Evolutionary conservation across 441 rosid species (phyloP).

Genomic region (Erodium trifolium): DNA sequence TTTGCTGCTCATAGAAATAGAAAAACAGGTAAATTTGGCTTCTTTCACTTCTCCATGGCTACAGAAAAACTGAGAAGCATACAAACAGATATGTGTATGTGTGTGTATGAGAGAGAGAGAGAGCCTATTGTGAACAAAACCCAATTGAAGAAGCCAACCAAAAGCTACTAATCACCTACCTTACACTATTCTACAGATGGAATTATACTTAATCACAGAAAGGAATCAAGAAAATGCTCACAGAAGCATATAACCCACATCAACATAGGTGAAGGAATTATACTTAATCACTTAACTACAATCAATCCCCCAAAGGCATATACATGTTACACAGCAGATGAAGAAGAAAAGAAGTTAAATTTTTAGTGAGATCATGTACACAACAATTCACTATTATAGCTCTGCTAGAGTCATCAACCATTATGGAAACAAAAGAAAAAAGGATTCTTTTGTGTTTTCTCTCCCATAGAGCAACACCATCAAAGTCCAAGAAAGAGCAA

Average conservation of each 20-base stretch:
- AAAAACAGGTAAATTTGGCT: not conserved
- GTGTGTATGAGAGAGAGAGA: no score
- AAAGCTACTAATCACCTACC: constrained; percentile 9
- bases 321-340: constrained; percentile 6
- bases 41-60: not conserved
- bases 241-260: not conserved
- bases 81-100: no score
- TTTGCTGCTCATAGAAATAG: constrained; percentile 52
- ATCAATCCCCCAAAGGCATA: not conserved
- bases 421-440: constrained; percentile 15
- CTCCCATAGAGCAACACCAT: constrained; percentile 20
- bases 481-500: constrained; percentile 25
- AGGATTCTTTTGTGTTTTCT: constrained; percentile 26
- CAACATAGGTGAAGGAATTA: not conserved
- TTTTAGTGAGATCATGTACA: constrained; percentile 10
- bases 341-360: not conserved
- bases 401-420: constrained; percentile 16
- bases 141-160: not conserved
- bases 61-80: not conserved
- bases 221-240: constrained; percentile 2
- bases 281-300: not conserved
- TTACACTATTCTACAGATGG: not conserved
- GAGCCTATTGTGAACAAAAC: not conserved
- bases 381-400: not conserved
- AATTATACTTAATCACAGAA: not conserved